Percentiles rank a stretch among this genome's conserved stretches.
phyloP scores from a whole-genome alignment of 1,284 basidiomycete genomes.

The Lentinus polychrous region DNA sequence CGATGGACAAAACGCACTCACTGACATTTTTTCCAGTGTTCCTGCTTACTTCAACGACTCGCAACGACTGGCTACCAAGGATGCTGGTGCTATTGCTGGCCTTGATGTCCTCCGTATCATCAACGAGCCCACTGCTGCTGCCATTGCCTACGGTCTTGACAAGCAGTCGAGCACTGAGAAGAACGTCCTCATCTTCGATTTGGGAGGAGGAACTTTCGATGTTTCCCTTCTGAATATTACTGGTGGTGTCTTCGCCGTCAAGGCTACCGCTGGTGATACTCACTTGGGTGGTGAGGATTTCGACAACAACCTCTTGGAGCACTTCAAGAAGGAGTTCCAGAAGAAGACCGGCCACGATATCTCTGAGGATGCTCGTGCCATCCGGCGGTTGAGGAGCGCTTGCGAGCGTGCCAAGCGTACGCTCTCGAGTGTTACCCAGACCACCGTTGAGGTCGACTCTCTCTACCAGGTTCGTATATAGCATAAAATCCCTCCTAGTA shows the following conservation, averaged over 20 bases:
- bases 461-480: conserved; percentile 74
- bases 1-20: not conserved
- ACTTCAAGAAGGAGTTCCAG: conserved; percentile 99
- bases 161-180: conserved; percentile 88
- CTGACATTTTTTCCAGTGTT: conserved; percentile 42
- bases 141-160: conserved; percentile 91
- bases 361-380: conserved; percentile 91
- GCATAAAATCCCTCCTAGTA: conserved; percentile 3
- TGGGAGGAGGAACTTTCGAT: conserved; percentile 99
- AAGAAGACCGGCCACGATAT: conserved; percentile 97
- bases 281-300: conserved; percentile 98
- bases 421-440: conserved; percentile 96
- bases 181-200: conserved; percentile 99
- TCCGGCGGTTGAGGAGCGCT: conserved; percentile 91
- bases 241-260: conserved; percentile 95
- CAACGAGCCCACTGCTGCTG: conserved; percentile 94
- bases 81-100: conserved; percentile 89
- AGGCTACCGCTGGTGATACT: conserved; percentile 98
- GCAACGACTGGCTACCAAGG: conserved; percentile 92
- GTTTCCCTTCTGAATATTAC: conserved; percentile 95
- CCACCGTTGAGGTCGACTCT: conserved; percentile 98
- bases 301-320: conserved; percentile 94
- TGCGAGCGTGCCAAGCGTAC: conserved; percentile 99
- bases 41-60: conserved; percentile 99
- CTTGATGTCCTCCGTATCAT: conserved; percentile 97